phyloP scores from a whole-genome alignment of 495 filamentous ascomycete species.

The Neurospora sp. region DNA sequence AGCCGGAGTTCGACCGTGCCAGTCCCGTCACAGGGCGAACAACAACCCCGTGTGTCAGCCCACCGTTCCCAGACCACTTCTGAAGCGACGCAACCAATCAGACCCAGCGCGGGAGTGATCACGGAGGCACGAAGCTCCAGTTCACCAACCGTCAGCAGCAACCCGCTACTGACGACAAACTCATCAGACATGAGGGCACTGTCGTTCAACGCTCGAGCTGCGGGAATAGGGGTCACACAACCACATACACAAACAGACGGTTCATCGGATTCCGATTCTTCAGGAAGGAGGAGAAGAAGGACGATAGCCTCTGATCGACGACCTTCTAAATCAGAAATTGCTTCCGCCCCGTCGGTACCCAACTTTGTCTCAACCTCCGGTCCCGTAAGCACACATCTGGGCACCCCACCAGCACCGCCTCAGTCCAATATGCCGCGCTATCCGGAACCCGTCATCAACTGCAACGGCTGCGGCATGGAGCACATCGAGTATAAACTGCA shows the following conservation, averaged over 20 bases:
- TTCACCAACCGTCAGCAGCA: constrained; percentile 13
- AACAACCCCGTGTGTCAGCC: constrained; percentile 24
- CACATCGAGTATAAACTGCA: constrained; percentile 76
- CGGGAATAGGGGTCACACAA: constrained; percentile 17
- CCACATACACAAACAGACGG: neutral
- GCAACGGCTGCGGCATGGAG: constrained; percentile 51
- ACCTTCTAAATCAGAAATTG: constrained; percentile 1
- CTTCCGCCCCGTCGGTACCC: constrained; percentile 3
- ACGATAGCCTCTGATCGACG: neutral
- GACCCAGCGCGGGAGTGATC: constrained; percentile 26
- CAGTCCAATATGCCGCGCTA: constrained; percentile 37
- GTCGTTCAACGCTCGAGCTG: constrained; percentile 16
- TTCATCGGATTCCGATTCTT: neutral
- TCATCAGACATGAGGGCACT: constrained; percentile 6
- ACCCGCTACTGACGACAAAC: neutral
- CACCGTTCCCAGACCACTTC: constrained; percentile 43
- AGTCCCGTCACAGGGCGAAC: constrained; percentile 24
- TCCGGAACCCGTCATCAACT: constrained; percentile 61
- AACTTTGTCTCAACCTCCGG: constrained; percentile 8
- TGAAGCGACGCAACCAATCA: constrained; percentile 15
- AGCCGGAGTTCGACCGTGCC: constrained; percentile 36
- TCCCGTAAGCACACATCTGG: constrained; percentile 8
- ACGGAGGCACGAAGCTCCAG: constrained; percentile 35
- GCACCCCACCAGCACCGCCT: constrained; percentile 5
- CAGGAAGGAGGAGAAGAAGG: neutral